Evolutionary conservation across 495 filamentous ascomycete genomes (phyloP).

Genomic region (Podospora pseudopauciseta): DNA sequence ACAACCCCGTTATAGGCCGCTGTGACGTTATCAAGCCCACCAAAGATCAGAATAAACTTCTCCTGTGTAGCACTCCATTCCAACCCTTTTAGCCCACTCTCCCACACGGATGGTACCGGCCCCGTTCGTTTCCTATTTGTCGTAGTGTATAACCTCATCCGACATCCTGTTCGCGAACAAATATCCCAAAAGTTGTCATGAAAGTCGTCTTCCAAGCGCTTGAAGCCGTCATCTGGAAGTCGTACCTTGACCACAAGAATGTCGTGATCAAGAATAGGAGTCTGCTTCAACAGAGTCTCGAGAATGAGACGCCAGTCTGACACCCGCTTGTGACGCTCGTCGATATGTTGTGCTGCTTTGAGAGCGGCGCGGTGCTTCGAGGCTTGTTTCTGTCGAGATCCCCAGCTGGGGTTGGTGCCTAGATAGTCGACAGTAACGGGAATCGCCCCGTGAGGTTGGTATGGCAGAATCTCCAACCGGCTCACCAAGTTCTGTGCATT

Average conservation of each 20-base stretch:
- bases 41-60: neutral
- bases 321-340: neutral
- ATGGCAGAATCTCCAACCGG: neutral
- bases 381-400: neutral
- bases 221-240: slow-evolving; percentile 6
- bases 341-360: slow-evolving; percentile 12
- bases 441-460: neutral
- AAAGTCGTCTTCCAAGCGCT: slow-evolving; percentile 10
- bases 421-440: neutral
- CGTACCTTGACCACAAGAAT: slow-evolving; percentile 19
- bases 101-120: neutral
- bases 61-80: neutral
- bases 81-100: neutral
- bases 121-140: neutral
- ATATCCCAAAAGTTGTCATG: neutral
- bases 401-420: neutral
- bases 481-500: neutral
- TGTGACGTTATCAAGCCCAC: neutral
- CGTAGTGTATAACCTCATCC: neutral
- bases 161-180: neutral
- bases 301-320: slow-evolving; percentile 31
- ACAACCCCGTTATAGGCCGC: neutral
- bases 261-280: slow-evolving; percentile 12
- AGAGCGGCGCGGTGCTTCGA: slow-evolving; percentile 4
- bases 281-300: slow-evolving; percentile 19